Evolutionary conservation across 176 grass and related monocot species (phyloP), one percentile per base, ranked within the genome.

Genomic region (Melocanna baccifera): DNA sequence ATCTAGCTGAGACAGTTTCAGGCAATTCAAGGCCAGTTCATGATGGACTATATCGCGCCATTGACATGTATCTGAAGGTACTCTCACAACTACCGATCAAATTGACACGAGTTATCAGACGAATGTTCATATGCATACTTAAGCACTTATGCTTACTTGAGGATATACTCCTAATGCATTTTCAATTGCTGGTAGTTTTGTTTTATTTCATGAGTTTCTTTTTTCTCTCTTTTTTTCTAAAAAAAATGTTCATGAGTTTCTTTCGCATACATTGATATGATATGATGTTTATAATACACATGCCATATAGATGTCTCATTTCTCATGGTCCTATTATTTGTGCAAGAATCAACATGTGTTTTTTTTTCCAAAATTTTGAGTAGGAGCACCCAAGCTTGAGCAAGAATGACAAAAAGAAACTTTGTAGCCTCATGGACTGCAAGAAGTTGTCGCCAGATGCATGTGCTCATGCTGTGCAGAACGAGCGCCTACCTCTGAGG

Each of bases 1-100:
- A 87, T 87, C 88, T 99, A 46, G 89, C 91, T 57, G 96, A 99
- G 86, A 85, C 84, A 69, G 53, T 99, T 41, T 84, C 89, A 29
- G 85, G 65, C 73, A 87, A 91, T 61, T 92, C 93, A 64, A 96
- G 96, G 67, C 89, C 87, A 1, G 78, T 92, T 57, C 93, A 99
- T 82, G 96, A 99, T 71, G 93, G 93, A 61, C 46, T 99, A 37
- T 99, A 99, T 68, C 93, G 90, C 1, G 96, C 96, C 62, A 80
- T 99, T 70, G 96, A 96, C 87, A 96, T 85, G 88, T 99, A 90
- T 87, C 84, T 99, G 19, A 96, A 99, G 96, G 96, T 99, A 96
- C 74, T 81, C 41, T 55, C 74, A 39, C 64, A 80, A 56, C n/a
- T 81, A 36, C 9, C 66, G 36, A 69, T 51, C 57, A 67, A 57